These are phyloP conservation scores for Fusarium buxicola DNA, from an alignment of 2,329 filamentous ascomycete genomes.

Conservation along the genomic window DNA sequence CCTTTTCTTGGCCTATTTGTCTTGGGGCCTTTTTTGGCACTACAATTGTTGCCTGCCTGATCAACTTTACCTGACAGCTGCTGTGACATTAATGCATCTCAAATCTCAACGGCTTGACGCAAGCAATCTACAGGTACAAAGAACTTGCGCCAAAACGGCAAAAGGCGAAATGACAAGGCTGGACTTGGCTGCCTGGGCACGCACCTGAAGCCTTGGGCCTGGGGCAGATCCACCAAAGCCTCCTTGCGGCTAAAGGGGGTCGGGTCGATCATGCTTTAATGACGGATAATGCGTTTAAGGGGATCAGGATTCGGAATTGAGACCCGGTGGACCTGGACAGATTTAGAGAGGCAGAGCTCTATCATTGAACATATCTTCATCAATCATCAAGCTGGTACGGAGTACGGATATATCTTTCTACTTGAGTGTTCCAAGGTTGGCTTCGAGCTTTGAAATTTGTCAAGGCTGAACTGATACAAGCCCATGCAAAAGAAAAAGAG, in stretches of 20 bases:
- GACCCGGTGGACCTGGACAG: neutral
- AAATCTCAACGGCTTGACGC: conserved; percentile 27
- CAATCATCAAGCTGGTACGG: no score
- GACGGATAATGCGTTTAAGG: conserved; percentile 19
- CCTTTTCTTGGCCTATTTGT: neutral
- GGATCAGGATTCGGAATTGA: neutral
- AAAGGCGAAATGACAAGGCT: conserved; percentile 36
- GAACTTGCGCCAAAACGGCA: conserved; percentile 33
- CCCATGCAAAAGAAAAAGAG: conserved; percentile 32
- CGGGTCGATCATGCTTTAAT: conserved; percentile 27
- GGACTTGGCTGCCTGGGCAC: conserved; percentile 14
- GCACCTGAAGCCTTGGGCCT: conserved; percentile 32
- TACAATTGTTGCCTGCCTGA: neutral
- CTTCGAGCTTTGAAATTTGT: no score
- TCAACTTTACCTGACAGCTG: conserved; percentile 3
- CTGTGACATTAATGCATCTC: conserved; percentile 24
- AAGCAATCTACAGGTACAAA: conserved; percentile 36
- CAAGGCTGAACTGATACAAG: conserved; percentile 22
- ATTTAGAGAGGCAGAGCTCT: neutral
- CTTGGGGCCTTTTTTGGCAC: neutral
- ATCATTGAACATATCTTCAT: neutral
- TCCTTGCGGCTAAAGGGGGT: conserved; percentile 38
- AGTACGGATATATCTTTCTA: no score
- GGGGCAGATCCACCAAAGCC: conserved; percentile 38
- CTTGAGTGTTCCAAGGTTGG: no score